A percentile compares a stretch with the other conserved stretches of the same genome.
Conservation (phyloP, 2,329 filamentous ascomycete genomes). For the Aspergillus spinulosporus region DNA sequence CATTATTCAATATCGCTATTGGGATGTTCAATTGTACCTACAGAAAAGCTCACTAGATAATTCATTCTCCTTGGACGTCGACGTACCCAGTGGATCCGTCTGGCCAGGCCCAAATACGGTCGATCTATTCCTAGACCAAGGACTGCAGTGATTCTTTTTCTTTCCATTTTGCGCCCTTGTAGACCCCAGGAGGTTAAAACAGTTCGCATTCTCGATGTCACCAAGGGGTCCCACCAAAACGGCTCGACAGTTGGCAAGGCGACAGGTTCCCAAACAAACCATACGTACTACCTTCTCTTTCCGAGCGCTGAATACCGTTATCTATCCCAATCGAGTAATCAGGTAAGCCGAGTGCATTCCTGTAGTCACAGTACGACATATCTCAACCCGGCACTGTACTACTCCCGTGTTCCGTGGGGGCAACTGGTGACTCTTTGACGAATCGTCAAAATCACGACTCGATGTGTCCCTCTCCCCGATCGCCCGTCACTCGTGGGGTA, state of each 20-base stretch:
- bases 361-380: background rate
- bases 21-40: background rate
- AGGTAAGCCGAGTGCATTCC: background rate
- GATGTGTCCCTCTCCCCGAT: constrained; percentile 1
- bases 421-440: background rate
- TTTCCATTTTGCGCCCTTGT: background rate
- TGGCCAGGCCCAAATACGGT: background rate
- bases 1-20: constrained; percentile 1
- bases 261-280: background rate
- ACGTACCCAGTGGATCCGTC: background rate
- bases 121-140: background rate
- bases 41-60: background rate
- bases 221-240: background rate
- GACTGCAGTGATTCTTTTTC: background rate
- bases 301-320: background rate
- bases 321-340: background rate
- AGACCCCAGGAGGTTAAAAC: background rate
- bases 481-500: background rate
- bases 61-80: background rate
- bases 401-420: constrained; percentile 5
- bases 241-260: background rate
- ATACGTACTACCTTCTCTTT: background rate
- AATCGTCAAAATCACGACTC: background rate
- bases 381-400: background rate
- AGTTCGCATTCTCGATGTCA: background rate